These are phyloP conservation scores for Coemansia asiatica DNA, from an alignment of 192 early-diverging fungal species.

Conservation along the genomic window DNA sequence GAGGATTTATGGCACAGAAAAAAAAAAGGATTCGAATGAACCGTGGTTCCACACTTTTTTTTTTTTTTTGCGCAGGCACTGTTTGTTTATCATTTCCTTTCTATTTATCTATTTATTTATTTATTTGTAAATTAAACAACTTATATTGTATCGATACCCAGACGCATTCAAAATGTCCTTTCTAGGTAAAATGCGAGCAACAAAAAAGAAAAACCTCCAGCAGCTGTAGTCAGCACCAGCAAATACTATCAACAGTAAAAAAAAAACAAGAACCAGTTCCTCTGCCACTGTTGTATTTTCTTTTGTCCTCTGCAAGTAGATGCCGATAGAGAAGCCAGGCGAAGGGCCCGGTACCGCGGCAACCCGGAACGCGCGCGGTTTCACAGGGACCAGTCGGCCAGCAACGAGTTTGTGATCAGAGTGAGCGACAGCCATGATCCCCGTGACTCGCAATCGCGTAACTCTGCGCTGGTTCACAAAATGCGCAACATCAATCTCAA, in stretches of 20 bases:
- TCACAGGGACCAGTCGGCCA: slow-evolving; percentile 20
- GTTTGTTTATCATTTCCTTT: neutral
- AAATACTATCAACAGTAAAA: no score
- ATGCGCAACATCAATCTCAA: slow-evolving; percentile 14
- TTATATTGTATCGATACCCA: neutral
- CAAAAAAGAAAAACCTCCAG: no score
- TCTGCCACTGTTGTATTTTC: no score
- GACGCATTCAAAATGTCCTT: neutral
- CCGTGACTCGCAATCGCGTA: neutral
- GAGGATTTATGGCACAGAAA: neutral
- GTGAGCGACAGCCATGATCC: slow-evolving; percentile 3
- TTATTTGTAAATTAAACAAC: neutral
- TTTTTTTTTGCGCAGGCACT: neutral
- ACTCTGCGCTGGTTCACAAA: slow-evolving; percentile 5
- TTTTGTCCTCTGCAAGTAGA: neutral
- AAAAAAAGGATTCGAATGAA: neutral
- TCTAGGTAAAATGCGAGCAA: neutral
- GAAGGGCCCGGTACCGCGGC: slow-evolving; percentile 44
- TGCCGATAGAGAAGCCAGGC: slow-evolving; percentile 33
- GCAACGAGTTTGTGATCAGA: slow-evolving; percentile 29
- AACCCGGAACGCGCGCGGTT: slow-evolving; percentile 48
- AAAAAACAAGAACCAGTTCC: no score
- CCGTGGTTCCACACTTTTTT: neutral
- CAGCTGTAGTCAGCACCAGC: no score
- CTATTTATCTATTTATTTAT: neutral